Base-by-base conservation (phyloP, 2,329 filamentous ascomycete genomes). In the Arthrocladium fulminans region DNA sequence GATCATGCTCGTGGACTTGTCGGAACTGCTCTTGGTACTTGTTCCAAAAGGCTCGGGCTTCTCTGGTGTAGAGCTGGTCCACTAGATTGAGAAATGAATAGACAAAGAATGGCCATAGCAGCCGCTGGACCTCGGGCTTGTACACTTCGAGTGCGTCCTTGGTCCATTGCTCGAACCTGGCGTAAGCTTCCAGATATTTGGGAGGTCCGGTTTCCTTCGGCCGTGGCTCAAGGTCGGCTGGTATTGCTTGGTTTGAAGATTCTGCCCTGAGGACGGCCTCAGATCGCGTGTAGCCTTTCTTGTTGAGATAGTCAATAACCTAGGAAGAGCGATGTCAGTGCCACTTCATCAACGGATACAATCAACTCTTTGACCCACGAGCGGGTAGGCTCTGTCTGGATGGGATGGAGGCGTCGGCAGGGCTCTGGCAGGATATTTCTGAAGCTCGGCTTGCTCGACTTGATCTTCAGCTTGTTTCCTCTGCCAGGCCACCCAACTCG, bases 231-330 rank as follows among this genome's bases (percentile, higher is more conserved):
- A 39, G 40, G 22, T 47, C 89, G 63, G 88, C 86, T 25, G 57
- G 52, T 19, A 83, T 76, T 49, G 90, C 86, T 35, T 92, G 76
- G 57, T 88, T 82, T 20, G 86, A 82, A 1, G 89, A 94, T 66
- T 98, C 92, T 65, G 88, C 84, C 37, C 92, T 81, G 46, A 98
- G 86, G 63, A 92, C 86, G 17, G 90, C 86, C 66, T 98, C 92
- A 1, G 92, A 97, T 20, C 85, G 79, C 47, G 83, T 88, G 67
- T 96, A 98, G 0, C 92, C 92, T 57, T 96, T 89, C 66, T 98
- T 98, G 2, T 88, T 80, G 1, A 98, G 75, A 65, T 98, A 98
- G 59, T 98, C 92, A 7, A 95, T 89, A 2, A 98, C 83, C 81
- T 85, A 60, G 15, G 8, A 13, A 22, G n/a, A 37, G 23, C 15